Conservation (phyloP, 2,329 filamentous ascomycete genomes). For the Aspergillus puulaauensis region DNA sequence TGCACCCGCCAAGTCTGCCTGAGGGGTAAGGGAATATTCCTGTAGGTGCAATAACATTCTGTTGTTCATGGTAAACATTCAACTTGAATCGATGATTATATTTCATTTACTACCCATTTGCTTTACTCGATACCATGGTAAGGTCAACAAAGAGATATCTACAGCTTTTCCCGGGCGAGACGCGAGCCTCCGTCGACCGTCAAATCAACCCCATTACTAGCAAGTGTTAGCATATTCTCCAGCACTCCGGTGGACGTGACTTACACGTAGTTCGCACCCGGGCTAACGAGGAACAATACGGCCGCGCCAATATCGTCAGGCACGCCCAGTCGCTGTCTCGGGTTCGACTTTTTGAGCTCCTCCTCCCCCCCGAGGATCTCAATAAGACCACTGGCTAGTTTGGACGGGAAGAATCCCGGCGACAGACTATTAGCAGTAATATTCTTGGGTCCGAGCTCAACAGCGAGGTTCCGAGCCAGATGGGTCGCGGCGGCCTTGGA, state of each 20-base stretch:
- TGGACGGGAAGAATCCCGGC: slow-evolving; percentile 14
- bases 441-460: slow-evolving; percentile 10
- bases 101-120: no score
- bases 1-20: slow-evolving; percentile 1
- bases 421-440: slow-evolving; percentile 13
- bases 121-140: not conserved
- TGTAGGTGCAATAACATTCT: no score
- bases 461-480: slow-evolving; percentile 11
- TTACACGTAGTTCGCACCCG: slow-evolving; percentile 13
- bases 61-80: no score
- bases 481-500: slow-evolving; percentile 13
- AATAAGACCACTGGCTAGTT: slow-evolving; percentile 13
- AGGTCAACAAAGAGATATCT: not conserved
- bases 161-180: slow-evolving; percentile 2
- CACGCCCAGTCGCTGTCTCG: slow-evolving; percentile 7
- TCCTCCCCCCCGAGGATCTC: slow-evolving; percentile 12
- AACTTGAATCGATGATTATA: not conserved
- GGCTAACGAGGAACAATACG: slow-evolving; percentile 8
- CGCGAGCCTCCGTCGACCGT: slow-evolving; percentile 1
- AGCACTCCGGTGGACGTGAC: not conserved
- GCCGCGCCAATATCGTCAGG: slow-evolving; percentile 11
- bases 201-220: slow-evolving; percentile 8
- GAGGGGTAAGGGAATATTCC: slow-evolving; percentile 1
- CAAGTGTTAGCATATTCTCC: not conserved
- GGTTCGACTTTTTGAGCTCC: slow-evolving; percentile 10